Evolutionary conservation across 306 rosid genomes (phyloP), one percentile per base, ranked within the genome.

Genomic region (Arachis stenosperma): DNA sequence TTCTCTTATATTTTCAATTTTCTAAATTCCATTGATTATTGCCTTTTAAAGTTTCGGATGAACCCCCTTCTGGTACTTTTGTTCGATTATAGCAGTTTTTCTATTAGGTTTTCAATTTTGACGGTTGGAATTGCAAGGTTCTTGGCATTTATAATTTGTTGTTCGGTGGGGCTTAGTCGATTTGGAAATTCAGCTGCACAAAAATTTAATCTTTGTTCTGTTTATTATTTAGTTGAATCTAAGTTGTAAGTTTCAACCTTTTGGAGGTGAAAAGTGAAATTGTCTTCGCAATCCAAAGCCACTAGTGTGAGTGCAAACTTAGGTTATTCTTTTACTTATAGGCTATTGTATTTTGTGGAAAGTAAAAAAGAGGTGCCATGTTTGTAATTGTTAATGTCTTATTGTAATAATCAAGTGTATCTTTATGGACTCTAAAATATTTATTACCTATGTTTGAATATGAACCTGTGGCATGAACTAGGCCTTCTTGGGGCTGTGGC

Each of bases 401-500:
- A 22, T 22, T 14, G 39, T 27, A 36, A 6, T 13, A 48, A 5
- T 1, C 52, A 69, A 56, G 48, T 58, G 74, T 37, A 42, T 62
- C 43, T 56, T 67, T 63, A 15, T 73, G 52, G 52, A 22, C 40
- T 7, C 37, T 11, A 40, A 50, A 11, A 22, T 12, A 11, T 76
- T 73, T 15, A 67, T 6, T 3, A 6, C 5, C 13, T 66, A 64
- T 41, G 17, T 44, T 75, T 42, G 64, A 67, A 37, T 6, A 69
- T 83, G 78, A 75, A 61, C 13, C 36, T 10, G 2, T 78, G 75
- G 36, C 11, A 3, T 80, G 80, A 67, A 58, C 15, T 68, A 95
- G 99, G 99, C 75, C 90, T 90, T 88, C 86, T 95, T 83, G 99
- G 99, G 77, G 87, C 93, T 58, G 82, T 90, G 82, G 96, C 98